Percentiles rank a stretch among this genome's conserved stretches.
These are phyloP conservation scores for Lentinus brumalis DNA, from an alignment of 768 basidiomycete genomes.

Conservation along the genomic window DNA sequence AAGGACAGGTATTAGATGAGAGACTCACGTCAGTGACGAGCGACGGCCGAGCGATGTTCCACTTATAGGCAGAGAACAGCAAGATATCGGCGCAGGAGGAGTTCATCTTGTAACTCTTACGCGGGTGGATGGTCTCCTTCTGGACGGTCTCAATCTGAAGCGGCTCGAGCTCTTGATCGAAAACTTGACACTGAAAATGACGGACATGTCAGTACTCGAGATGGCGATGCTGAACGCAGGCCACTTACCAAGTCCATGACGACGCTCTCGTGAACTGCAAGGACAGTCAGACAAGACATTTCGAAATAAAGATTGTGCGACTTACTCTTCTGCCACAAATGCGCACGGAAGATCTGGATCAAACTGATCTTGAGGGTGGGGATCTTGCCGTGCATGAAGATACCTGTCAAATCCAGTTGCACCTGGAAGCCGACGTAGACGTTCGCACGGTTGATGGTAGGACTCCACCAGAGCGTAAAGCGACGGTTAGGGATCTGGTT, in stretches of 20 bases:
- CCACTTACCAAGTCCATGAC: slow-evolving; percentile 81
- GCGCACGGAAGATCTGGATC: slow-evolving; percentile 99
- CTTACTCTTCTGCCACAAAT: slow-evolving; percentile 99
- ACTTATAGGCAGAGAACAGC: slow-evolving; percentile 95
- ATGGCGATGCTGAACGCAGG: background rate
- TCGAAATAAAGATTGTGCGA: slow-evolving; percentile 28
- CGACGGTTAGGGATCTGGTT: slow-evolving; percentile 99
- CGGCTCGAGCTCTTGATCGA: slow-evolving; percentile 98
- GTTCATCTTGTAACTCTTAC: slow-evolving; percentile 99
- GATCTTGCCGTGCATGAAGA: slow-evolving; percentile 99
- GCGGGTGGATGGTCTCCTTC: slow-evolving; percentile 99
- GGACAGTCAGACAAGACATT: slow-evolving; percentile 13
- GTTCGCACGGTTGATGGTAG: slow-evolving; percentile 98
- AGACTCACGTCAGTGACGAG: slow-evolving; percentile 85
- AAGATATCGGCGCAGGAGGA: slow-evolving; percentile 99
- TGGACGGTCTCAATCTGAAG: slow-evolving; percentile 99
- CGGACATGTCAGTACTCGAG: background rate
- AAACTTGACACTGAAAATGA: slow-evolving; percentile 81
- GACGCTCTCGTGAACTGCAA: slow-evolving; percentile 82
- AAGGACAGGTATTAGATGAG: background rate
- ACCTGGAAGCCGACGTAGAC: slow-evolving; percentile 99
- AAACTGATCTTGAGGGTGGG: slow-evolving; percentile 97
- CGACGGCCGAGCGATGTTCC: slow-evolving; percentile 97
- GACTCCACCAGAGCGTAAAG: slow-evolving; percentile 99
- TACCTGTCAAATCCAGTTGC: slow-evolving; percentile 95